Evolutionary conservation across 2,329 filamentous ascomycete species (phyloP), one percentile per base, ranked within the genome.

Genomic region (Pseudogymnoascus sp.): DNA sequence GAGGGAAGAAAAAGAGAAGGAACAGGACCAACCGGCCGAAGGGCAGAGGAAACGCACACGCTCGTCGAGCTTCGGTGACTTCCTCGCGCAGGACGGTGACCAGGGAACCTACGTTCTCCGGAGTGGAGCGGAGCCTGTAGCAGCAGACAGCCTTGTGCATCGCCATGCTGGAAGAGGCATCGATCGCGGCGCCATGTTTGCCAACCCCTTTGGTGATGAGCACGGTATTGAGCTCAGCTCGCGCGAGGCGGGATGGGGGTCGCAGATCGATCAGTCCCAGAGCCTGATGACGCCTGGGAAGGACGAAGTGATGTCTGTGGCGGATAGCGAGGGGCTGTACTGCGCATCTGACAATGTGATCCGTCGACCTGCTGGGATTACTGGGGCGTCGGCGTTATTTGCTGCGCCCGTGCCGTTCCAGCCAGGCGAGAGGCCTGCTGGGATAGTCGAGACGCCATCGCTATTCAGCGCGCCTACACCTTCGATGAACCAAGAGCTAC

Each of bases 21-120:
- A 76, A 62, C 65, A 66, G 31, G 67, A 66, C 25, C 42, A 65
- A 64, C 12, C 66, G 67, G 62, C 64, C 63, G 67, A 40, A 11
- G 70, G 72, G 25, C 62, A 72, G 12, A 69, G 70, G 61, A 74
- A 73, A 61, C 65, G 64, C 37, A 70, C 67, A 64, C 64, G 65
- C 31, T 64, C 66, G 63, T 64, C 71, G 61, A 65, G 68, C 66
- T 87, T 87, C 69, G 84, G 87, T 67, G 83, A 86, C 67, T 85
- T 87, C 65, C 71, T 88, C 62, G 75, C 75, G 59, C 70, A 74
- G 42, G 72, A 67, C n/a, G 81, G 78, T 64, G 83, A 84, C 67
- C 77, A 78, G 63, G 84, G 84, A 42, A 77, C 83, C 0, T 84
- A 78, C 67, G 79, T 87, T 42, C 84, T 82, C 73, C 85, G 85